Evolutionary conservation across 176 grass and related monocot species (phyloP), one percentile per base, ranked within the genome.

Genomic region (Stipa capillata): DNA sequence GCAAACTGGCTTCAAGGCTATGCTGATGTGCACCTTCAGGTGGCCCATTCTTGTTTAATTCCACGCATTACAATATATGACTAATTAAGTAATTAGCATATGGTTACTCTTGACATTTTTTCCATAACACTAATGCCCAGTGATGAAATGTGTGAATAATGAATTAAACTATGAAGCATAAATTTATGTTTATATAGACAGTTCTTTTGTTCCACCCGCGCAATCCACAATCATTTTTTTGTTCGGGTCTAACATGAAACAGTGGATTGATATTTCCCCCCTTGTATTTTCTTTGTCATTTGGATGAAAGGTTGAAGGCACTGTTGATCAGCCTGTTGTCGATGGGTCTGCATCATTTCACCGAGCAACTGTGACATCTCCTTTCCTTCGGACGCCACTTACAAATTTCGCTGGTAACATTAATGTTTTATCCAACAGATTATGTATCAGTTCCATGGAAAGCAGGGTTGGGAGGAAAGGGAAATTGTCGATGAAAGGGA

Each of bases 291-390:
- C 28, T 76, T 56, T 90, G 52, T 45, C 69, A 56, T 73, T 24
- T 82, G 50, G 79, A 29, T 58, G 40, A 74, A 85, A 98, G 96
- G 96, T 98, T 68, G 94, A 87, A 79, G 96, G 92, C 55, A 94
- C 92, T n/a, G 87, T 98, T 79, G 96, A 98, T 69, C 92, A 98
- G 60, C 96, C 96, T 77, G 88, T 98, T 60, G 72, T 98, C 77
- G 90, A 98, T 89, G 96, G 96, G 18, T 94, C 96, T 54, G 96
- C 96, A 67, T 89, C 96, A 49, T 98, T 98, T 91, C 92, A 93
- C 25, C 87, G 96, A 50, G 96, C 96, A 66, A 83, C 84, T 74
- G 89, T 94, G 85, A 78, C 84, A 59, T 98, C 96, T 85, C 91
- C 96, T 35, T 91, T 98, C 60, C 86, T 98, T 45, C 84, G 87